Conservation (phyloP, 768 basidiomycete species). For the Mycena rebaudengoi region DNA sequence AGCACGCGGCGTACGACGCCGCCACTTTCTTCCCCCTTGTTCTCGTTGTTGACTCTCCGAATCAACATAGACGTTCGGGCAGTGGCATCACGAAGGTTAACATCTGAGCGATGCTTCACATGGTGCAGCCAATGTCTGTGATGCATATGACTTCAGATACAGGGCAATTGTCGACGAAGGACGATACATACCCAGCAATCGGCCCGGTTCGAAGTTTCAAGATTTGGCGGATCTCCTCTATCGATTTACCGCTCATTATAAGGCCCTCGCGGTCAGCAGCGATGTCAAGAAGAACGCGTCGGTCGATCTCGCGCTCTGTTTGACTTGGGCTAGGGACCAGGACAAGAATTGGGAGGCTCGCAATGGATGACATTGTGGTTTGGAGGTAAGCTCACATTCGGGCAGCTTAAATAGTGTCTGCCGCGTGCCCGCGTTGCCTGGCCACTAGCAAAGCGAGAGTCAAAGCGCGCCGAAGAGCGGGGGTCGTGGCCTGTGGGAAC, state of each 20-base stretch:
- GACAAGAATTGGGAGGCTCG: constrained; percentile 30
- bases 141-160: background rate
- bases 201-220: constrained; percentile 39
- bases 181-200: constrained; percentile 29
- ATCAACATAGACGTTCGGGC: constrained; percentile 37
- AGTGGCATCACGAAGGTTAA: constrained; percentile 34
- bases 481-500: too few species aligned
- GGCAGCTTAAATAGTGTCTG: too few species aligned
- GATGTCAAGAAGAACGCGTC: constrained; percentile 37
- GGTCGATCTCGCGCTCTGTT: constrained; percentile 39
- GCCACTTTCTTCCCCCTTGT: constrained; percentile 3
- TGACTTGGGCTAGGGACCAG: constrained; percentile 23
- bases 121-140: constrained; percentile 46
- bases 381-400: too few species aligned
- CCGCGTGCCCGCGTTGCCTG: too few species aligned
- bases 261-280: constrained; percentile 47
- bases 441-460: too few species aligned
- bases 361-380: constrained; percentile 13
- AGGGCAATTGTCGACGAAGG: background rate
- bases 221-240: constrained; percentile 38
- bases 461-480: too few species aligned
- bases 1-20: constrained; percentile 32
- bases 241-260: constrained; percentile 32
- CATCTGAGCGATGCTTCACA: constrained; percentile 31
- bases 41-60: constrained; percentile 24